These are phyloP conservation scores for Hydnum rufescens DNA, from an alignment of 768 basidiomycete genomes.

Conservation along the genomic window DNA sequence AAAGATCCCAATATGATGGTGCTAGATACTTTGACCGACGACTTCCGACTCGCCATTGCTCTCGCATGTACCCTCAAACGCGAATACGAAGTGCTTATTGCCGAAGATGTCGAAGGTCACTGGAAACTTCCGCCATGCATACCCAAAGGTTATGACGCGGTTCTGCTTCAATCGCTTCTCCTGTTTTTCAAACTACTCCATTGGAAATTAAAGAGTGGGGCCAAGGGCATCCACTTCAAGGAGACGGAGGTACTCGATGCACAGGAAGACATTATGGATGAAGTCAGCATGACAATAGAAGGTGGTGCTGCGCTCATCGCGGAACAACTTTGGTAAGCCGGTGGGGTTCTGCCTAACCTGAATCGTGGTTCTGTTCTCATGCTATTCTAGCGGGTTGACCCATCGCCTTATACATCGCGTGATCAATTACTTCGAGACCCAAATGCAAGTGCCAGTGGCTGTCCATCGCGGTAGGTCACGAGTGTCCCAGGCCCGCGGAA, in stretches of 20 bases:
- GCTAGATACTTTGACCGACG: conserved; percentile 86
- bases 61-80: conserved; percentile 88
- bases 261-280: conserved; percentile 88
- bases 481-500: not conserved
- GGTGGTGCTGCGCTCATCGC: conserved; percentile 84
- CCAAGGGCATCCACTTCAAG: conserved; percentile 86
- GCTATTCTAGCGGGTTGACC: conserved; percentile 49
- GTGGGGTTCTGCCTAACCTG: not conserved
- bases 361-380: conserved; percentile 1
- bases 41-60: conserved; percentile 76
- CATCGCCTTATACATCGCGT: conserved; percentile 87
- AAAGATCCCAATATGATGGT: conserved; percentile 77
- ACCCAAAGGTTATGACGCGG: conserved; percentile 73
- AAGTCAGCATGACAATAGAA: conserved; percentile 69
- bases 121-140: conserved; percentile 85
- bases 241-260: conserved; percentile 96
- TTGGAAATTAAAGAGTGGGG: conserved; percentile 86
- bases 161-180: conserved; percentile 68
- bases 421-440: conserved; percentile 85
- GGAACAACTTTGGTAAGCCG: conserved; percentile 76
- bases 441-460: conserved; percentile 36
- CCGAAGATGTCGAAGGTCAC: conserved; percentile 65
- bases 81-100: conserved; percentile 81
- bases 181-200: conserved; percentile 89
- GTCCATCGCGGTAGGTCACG: not conserved